A percentile compares a stretch with the other conserved stretches of the same genome.
Evolutionary conservation across 768 basidiomycete genomes (phyloP).

Genomic region (Mycena rebaudengoi): DNA sequence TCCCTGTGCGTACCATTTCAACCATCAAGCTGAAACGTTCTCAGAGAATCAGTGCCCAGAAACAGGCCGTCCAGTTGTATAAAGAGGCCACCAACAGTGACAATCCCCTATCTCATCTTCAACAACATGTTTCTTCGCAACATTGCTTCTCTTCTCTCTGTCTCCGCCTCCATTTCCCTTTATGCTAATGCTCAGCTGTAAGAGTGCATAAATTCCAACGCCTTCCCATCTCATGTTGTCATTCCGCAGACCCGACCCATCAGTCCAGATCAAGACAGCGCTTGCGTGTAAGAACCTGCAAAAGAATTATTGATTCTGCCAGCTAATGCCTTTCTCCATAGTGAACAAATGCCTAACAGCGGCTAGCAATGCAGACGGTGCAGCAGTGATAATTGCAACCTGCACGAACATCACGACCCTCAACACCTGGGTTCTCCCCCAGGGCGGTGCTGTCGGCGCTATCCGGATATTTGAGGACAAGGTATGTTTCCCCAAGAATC

Average conservation of each 20-base stretch:
- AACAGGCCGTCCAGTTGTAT: too few relatives aligned
- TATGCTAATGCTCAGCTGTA: slow-evolving; percentile 7
- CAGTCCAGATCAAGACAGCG: neutral
- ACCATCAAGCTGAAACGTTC: too few relatives aligned
- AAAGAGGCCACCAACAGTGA: too few relatives aligned
- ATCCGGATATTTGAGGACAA: slow-evolving; percentile 3
- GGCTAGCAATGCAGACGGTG: slow-evolving; percentile 1
- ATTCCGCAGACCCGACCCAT: neutral
- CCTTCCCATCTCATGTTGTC: neutral
- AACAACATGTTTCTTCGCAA: slow-evolving; percentile 6
- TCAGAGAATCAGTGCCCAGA: too few relatives aligned
- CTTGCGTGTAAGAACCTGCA: too few relatives aligned
- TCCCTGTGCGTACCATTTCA: too few relatives aligned
- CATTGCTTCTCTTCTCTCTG: neutral
- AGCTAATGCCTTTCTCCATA: too few relatives aligned
- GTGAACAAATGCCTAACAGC: slow-evolving; percentile 10
- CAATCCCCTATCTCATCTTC: too few relatives aligned
- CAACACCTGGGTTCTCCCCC: slow-evolving; percentile 6
- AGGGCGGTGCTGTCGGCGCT: neutral
- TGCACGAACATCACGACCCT: slow-evolving; percentile 1
- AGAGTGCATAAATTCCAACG: neutral
- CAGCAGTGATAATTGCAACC: neutral
- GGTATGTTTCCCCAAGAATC: neutral
- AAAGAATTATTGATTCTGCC: too few relatives aligned
- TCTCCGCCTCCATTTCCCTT: neutral